phyloP scores from a whole-genome alignment of 768 basidiomycete species.

The Russula griseocarnosa region DNA sequence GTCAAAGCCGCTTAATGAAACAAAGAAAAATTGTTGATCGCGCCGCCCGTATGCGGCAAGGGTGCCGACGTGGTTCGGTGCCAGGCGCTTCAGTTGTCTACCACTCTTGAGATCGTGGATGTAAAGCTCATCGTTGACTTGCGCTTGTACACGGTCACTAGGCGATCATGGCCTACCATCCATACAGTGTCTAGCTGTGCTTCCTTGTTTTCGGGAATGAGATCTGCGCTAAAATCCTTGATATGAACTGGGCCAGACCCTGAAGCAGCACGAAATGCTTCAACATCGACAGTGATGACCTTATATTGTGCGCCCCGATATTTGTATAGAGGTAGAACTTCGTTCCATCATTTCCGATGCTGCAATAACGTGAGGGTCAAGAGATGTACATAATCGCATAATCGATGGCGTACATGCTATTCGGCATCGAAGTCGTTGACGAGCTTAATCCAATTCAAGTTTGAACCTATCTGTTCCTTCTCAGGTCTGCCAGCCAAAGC shows the following conservation, averaged over 20 bases:
- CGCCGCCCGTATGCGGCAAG: constrained; percentile 50
- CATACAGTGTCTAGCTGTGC: constrained; percentile 53
- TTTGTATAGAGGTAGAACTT: constrained; percentile 64
- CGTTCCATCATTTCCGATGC: constrained; percentile 61
- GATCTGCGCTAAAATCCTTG: constrained; percentile 46
- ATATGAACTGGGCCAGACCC: constrained; percentile 28
- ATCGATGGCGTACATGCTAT: constrained; percentile 47
- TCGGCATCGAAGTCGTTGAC: constrained; percentile 64
- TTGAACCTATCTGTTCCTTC: constrained; percentile 53
- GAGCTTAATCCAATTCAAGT: constrained; percentile 71
- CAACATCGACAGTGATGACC: constrained; percentile 59
- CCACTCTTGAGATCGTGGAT: constrained; percentile 56
- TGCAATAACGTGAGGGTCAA: constrained; percentile 31
- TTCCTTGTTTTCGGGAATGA: constrained; percentile 65
- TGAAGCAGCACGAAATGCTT: constrained; percentile 34
- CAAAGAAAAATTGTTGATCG: constrained; percentile 58
- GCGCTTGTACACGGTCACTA: constrained; percentile 63
- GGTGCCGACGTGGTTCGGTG: constrained; percentile 63
- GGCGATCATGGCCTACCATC: constrained; percentile 50
- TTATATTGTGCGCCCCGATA: constrained; percentile 60
- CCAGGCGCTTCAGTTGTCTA: constrained; percentile 50
- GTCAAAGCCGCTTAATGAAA: constrained; percentile 62
- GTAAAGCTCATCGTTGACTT: constrained; percentile 83
- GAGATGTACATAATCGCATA: not conserved
- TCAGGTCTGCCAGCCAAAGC: constrained; percentile 65